These are phyloP conservation scores for Pholiota molesta DNA, from an alignment of 768 basidiomycete species.

Conservation along the genomic window DNA sequence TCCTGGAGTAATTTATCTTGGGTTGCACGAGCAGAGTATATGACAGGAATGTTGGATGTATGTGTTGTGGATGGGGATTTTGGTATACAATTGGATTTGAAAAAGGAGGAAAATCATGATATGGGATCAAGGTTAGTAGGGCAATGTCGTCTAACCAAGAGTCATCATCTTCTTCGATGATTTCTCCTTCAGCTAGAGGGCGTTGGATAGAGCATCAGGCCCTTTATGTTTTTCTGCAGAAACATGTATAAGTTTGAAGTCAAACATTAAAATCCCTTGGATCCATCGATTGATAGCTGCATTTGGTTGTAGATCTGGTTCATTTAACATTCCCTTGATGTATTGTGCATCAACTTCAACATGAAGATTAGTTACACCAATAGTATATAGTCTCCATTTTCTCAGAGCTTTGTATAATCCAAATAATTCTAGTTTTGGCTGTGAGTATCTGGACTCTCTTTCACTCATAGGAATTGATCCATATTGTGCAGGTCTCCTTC, in stretches of 20 bases:
- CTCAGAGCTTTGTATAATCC: slow-evolving; percentile 28
- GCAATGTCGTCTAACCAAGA: too few relatives aligned
- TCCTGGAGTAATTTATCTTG: too few relatives aligned
- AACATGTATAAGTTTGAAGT: slow-evolving; percentile 28
- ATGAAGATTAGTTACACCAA: slow-evolving; percentile 26
- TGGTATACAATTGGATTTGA: too few relatives aligned
- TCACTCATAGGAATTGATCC: slow-evolving; percentile 21
- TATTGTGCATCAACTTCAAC: slow-evolving; percentile 36
- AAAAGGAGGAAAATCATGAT: too few relatives aligned
- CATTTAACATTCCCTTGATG: slow-evolving; percentile 34
- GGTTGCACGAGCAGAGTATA: too few relatives aligned
- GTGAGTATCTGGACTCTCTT: slow-evolving; percentile 24
- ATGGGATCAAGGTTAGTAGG: too few relatives aligned
- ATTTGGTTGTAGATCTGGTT: slow-evolving; percentile 35
- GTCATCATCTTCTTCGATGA: too few relatives aligned
- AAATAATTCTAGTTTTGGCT: slow-evolving; percentile 38
- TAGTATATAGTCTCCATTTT: slow-evolving; percentile 22
- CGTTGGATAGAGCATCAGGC: too few relatives aligned
- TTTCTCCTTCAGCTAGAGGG: too few relatives aligned
- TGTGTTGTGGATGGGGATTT: too few relatives aligned
- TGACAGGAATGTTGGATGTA: too few relatives aligned
- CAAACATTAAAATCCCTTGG: slow-evolving; percentile 27
- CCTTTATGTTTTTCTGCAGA: slow-evolving; percentile 9
- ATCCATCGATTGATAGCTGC: slow-evolving; percentile 33
- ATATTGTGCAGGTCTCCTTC: slow-evolving; percentile 15